Conservation (phyloP, 345 rosid genomes). For the Citrus maxima region DNA sequence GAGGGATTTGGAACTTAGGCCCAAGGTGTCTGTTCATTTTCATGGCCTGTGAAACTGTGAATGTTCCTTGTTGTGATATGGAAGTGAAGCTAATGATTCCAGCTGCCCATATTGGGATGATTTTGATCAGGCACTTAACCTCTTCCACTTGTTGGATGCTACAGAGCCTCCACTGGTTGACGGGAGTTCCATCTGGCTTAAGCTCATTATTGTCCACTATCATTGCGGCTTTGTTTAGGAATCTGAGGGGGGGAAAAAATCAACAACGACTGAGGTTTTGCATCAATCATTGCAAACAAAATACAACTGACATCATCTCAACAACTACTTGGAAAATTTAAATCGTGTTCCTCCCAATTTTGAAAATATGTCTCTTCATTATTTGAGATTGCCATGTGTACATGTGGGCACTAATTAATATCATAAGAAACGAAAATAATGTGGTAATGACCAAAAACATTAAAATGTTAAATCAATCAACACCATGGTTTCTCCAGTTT, state of each 20-base stretch:
- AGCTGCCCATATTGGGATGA: conserved; percentile 56
- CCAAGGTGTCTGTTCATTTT: conserved; percentile 65
- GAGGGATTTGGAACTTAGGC: conserved; percentile 49
- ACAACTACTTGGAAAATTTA: background rate
- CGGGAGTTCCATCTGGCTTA: conserved; percentile 34
- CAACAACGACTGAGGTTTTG: background rate
- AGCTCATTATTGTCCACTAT: conserved; percentile 40
- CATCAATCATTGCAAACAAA: no score
- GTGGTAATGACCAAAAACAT: background rate
- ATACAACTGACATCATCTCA: no score
- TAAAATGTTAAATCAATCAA: background rate
- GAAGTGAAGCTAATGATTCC: conserved; percentile 41
- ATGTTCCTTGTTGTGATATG: conserved; percentile 43
- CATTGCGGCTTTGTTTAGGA: conserved; percentile 64
- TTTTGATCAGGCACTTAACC: conserved; percentile 51
- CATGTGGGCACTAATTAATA: no score
- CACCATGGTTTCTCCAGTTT: no score
- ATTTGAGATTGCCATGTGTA: no score
- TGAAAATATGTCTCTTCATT: background rate
- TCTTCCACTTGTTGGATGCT: conserved; percentile 72
- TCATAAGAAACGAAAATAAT: no score
- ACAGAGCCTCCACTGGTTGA: conserved; percentile 48
- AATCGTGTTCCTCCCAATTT: background rate
- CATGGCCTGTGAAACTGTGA: conserved; percentile 46
- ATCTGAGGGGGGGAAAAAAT: conserved; percentile 26